These are phyloP conservation scores for Kwoniella bestiolae DNA, from an alignment of 768 basidiomycete genomes.

Conservation along the genomic window DNA sequence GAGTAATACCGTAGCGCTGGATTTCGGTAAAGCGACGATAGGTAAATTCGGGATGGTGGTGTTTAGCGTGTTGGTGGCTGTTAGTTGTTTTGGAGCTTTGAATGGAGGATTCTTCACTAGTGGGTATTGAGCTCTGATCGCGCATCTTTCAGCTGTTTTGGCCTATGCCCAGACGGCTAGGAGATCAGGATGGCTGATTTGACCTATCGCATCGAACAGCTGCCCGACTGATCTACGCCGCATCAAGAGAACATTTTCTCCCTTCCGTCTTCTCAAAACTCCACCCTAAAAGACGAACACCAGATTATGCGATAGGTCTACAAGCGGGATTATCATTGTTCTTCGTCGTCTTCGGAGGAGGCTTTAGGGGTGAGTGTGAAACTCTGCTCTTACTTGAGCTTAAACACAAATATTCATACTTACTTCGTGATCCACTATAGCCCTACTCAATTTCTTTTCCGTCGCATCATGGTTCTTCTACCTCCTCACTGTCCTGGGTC, in stretches of 20 bases:
- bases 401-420: too few relatives aligned
- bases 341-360: conserved; percentile 85
- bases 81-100: conserved; percentile 93
- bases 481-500: conserved; percentile 64
- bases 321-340: conserved; percentile 72
- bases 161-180: too few relatives aligned
- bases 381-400: not conserved
- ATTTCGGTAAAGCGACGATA: conserved; percentile 85
- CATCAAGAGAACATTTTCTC: conserved; percentile 84
- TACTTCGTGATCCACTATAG: conserved; percentile 29
- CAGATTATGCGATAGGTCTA: conserved; percentile 81
- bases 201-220: conserved; percentile 62
- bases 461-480: conserved; percentile 58
- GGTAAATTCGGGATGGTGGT: conserved; percentile 83
- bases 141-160: not conserved
- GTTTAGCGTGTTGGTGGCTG: conserved; percentile 87
- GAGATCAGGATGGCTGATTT: not conserved
- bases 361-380: conserved; percentile 66
- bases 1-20: conserved; percentile 63
- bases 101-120: conserved; percentile 65
- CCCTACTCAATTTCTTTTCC: conserved; percentile 79
- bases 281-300: conserved; percentile 76
- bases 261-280: conserved; percentile 80
- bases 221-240: conserved; percentile 84
- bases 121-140: conserved; percentile 6